Evolutionary conservation across 2,329 filamentous ascomycete species (phyloP).

Genomic region (Fusarium compactum): DNA sequence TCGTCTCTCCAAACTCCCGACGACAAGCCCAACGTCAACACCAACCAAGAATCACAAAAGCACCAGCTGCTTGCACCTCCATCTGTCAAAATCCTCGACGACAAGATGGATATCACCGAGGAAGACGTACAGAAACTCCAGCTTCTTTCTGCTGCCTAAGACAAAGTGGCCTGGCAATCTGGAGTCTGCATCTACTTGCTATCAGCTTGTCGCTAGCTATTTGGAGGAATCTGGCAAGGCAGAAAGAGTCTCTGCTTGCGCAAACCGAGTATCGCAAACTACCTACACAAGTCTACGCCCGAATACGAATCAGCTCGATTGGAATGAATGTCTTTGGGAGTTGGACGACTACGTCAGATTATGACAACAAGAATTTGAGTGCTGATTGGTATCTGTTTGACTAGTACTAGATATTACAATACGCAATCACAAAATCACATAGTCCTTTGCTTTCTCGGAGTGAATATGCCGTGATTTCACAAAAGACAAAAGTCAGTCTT

Average conservation of each 20-base stretch:
- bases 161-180: not conserved
- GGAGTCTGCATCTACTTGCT: not conserved
- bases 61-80: not conserved
- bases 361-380: conserved; percentile 2
- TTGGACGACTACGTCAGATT: not conserved
- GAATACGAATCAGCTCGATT: not conserved
- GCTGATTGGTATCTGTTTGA: conserved; percentile 3
- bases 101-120: not conserved
- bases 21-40: not conserved
- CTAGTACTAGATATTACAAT: not conserved
- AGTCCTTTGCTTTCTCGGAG: not conserved
- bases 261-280: not conserved
- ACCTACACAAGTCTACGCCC: not conserved
- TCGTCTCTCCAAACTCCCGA: not conserved
- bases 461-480: not conserved
- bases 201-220: not conserved
- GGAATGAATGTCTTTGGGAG: not conserved
- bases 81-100: not conserved
- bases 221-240: not conserved
- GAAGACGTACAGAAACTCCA: not conserved
- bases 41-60: not conserved
- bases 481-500: no score
- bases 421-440: not conserved
- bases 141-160: not conserved
- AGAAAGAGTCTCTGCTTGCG: not conserved